A percentile compares a stretch with the other conserved stretches of the same genome.
Evolutionary conservation across 2,329 filamentous ascomycete species (phyloP).

Genomic region (Paracorniculantispora psalliotae): DNA sequence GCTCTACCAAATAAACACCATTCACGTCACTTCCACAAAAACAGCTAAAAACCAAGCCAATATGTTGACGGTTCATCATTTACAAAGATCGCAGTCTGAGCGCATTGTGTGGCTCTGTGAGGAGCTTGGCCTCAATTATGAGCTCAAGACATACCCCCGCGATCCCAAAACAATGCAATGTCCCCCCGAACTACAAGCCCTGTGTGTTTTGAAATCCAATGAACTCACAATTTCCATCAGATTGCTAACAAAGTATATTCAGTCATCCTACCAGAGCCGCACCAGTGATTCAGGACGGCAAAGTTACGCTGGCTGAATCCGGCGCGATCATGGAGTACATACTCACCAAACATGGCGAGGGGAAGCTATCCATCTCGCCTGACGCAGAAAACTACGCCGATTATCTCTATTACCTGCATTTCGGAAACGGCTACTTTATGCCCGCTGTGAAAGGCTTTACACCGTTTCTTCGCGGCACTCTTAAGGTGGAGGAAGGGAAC

Average conservation of each 20-base stretch:
- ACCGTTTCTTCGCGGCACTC: background rate
- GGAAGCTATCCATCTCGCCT: background rate
- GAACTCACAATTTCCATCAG: background rate
- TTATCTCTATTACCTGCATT: conserved; percentile 1
- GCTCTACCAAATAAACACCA: background rate
- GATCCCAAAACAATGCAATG: background rate
- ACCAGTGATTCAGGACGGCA: conserved; percentile 3
- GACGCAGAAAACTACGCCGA: background rate
- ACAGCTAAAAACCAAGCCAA: background rate
- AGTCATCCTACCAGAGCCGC: conserved; percentile 1
- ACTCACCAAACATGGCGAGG: background rate
- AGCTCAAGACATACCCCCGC: background rate
- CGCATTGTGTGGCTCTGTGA: conserved; percentile 7
- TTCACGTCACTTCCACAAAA: background rate
- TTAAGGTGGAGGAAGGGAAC: background rate
- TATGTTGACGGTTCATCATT: background rate
- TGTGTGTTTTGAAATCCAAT: background rate
- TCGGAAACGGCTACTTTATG: conserved; percentile 1
- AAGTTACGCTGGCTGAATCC: background rate
- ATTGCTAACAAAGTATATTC: background rate
- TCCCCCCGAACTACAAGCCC: background rate
- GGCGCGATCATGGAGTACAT: conserved; percentile 5
- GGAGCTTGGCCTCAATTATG: background rate
- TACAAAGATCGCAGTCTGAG: conserved; percentile 3
- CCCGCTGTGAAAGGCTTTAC: background rate